phyloP scores from a whole-genome alignment of 257 asterid genomes.

The Penstemon newberryi region DNA sequence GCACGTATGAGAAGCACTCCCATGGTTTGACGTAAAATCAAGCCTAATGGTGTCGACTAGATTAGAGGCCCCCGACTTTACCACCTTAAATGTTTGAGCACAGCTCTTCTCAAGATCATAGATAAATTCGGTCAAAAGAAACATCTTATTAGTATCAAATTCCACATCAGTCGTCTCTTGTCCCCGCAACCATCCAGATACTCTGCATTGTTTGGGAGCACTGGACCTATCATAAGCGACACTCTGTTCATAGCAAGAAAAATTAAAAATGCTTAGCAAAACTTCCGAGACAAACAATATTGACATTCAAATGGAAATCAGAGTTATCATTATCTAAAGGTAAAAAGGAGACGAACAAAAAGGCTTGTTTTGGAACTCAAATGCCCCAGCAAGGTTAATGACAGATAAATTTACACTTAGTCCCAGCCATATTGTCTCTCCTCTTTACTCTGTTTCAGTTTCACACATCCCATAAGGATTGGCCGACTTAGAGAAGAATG shows the following conservation, averaged over 20 bases:
- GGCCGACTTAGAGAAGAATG: no score
- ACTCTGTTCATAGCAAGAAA: conserved; percentile 50
- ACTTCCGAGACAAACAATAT: background rate
- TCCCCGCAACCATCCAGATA: conserved; percentile 76
- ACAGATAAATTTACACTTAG: no score
- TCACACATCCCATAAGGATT: no score
- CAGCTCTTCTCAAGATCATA: conserved; percentile 76
- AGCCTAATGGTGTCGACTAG: conserved; percentile 66
- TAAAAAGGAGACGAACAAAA: background rate
- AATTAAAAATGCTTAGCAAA: conserved; percentile 12
- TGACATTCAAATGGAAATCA: no score
- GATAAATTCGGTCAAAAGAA: conserved; percentile 59
- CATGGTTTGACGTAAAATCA: conserved; percentile 82
- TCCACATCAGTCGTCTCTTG: conserved; percentile 32
- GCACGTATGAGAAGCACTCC: conserved; percentile 74
- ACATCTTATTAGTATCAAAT: conserved; percentile 38
- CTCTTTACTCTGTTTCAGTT: no score
- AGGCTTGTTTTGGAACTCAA: no score
- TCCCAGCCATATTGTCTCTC: no score
- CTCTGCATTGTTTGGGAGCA: conserved; percentile 87
- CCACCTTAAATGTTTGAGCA: conserved; percentile 72
- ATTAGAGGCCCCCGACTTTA: conserved; percentile 43
- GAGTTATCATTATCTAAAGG: background rate
- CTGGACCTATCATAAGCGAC: conserved; percentile 93
- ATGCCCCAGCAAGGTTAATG: no score